Evolutionary conservation across 2,329 filamentous ascomycete species (phyloP), one percentile per base, ranked within the genome.

Genomic region (Huntiella savannae): DNA sequence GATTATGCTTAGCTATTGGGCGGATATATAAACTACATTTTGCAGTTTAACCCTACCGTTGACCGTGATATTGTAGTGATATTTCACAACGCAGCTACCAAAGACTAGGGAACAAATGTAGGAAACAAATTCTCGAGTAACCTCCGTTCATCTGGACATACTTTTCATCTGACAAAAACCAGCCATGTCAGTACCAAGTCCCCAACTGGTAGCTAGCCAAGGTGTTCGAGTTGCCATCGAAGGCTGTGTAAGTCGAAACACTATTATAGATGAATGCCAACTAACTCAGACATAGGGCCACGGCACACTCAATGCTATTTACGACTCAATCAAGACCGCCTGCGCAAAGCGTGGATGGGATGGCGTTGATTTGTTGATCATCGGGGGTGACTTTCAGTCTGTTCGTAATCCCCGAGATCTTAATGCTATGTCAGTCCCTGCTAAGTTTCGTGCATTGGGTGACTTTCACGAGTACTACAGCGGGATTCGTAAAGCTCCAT

Each of bases 381-480:
- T 98, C 55, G 85, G 88, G 47, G 91, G 91, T 22, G 91, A 98
- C 59, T 98, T 98, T 53, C 85, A 95, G 67, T 79, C 91, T 37
- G 77, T 87, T 34, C 83, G 91, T 54, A 96, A 96, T 66, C 77
- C 83, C 7, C 71, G 78, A 52, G 91, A 98, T 59, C 69, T 96
- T 52, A 81, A 79, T 50, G 79, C 85, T 60, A 92, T 96, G 71
- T 82, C 86, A 4, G 86, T 92, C 55, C 88, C 91, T 0, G 64
- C 70, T 50, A 96, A 94, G 60, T 98, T 86, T 62, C 83, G 84
- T 52, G 67, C 74, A 38, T 77, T 98, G 56, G 85, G 84, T 33
- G 91, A 98, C 60, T 98, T 96, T 55, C 83, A 88, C 55, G 77
- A 85, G 52, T 98, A 96, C 67, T 98, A 98, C 61, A 81, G 78